Evolutionary conservation across 1,284 basidiomycete species (phyloP), one percentile per base, ranked within the genome.

Genomic region (Butyriboletus appendiculatus): DNA sequence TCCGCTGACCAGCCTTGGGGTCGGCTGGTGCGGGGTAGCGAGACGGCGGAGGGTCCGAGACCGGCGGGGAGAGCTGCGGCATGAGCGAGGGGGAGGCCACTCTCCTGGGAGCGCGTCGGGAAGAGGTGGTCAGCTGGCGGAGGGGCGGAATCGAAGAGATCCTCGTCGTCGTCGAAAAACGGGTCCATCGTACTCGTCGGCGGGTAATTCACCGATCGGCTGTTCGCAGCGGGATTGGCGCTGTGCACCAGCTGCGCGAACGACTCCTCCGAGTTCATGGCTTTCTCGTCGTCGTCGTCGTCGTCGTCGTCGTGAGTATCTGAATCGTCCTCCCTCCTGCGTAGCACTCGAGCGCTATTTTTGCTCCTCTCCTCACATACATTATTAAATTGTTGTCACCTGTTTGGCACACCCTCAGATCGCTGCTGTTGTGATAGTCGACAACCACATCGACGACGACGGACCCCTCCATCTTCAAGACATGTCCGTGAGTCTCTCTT

Each of bases 121-220:
- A 66, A n/a, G 76, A 74, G 47, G 74, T 62, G 46, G 10, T 26
- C n/a, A 15, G 11, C 16, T 12, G 42, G 35, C 1, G 38, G 44
- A 16, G 20, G 22, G 4, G 20, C 10, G 4, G 45, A 3, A 14
- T 39, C 46, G 46, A 64, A 35, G 1, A 66, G 57, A 16, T 68
- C 62, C 57, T 85, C 84, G 60, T 90, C 88, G 58, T 88, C 86
- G 66, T 92, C 89, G 71, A 92, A 91, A 71, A 92, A 92, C 2
- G 89, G 88, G 70, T 92, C 88, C 70, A 92, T 75, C 56, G 76
- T 43, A 28, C 57, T 45, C 50, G 59, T 46, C 24, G 65, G 62
- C 3, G 64, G 61, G 42, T 62, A 63, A 20, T 43, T 35, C 5
- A 51, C 79, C 12, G 82, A 76, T 52, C 81, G 74, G 5, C 71